Percentiles rank a stretch among this genome's conserved stretches.
These are phyloP conservation scores for Conidiobolus coronatus DNA, from an alignment of 371 early-diverging fungal genomes.

Conservation along the genomic window DNA sequence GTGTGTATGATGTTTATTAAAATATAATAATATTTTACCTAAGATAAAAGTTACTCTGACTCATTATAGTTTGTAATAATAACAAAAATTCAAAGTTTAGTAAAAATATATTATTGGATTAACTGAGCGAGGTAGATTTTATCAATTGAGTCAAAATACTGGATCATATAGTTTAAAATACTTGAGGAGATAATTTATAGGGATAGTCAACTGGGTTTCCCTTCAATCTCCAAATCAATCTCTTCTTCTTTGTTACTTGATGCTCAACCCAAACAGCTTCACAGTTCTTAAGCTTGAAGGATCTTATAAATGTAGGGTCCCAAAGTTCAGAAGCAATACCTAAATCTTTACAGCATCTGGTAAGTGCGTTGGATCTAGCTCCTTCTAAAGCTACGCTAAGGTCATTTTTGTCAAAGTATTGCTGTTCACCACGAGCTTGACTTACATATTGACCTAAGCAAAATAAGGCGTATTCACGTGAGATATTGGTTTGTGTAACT, in stretches of 20 bases:
- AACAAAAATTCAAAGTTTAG: no score
- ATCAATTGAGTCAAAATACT: no score
- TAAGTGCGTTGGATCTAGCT: slow-evolving; percentile 79
- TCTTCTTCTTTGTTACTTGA: slow-evolving; percentile 38
- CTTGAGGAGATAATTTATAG: neutral
- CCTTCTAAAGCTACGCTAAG: slow-evolving; percentile 82
- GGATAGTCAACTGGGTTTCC: slow-evolving; percentile 15
- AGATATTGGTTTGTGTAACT: slow-evolving; percentile 45
- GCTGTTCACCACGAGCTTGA: slow-evolving; percentile 91
- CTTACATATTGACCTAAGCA: slow-evolving; percentile 70
- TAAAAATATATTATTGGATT: no score
- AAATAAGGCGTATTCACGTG: slow-evolving; percentile 79
- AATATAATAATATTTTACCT: no score
- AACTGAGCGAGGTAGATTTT: no score
- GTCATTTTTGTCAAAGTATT: slow-evolving; percentile 46
- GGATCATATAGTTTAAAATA: no score
- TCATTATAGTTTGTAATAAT: no score
- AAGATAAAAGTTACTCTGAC: no score
- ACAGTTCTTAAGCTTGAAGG: slow-evolving; percentile 59
- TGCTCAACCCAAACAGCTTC: slow-evolving; percentile 57
- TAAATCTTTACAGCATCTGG: slow-evolving; percentile 93
- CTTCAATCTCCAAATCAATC: slow-evolving; percentile 65
- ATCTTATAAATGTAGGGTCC: slow-evolving; percentile 76
- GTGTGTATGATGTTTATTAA: no score
- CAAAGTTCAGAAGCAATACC: slow-evolving; percentile 85